Evolutionary conservation across 2,329 filamentous ascomycete species (phyloP).

Genomic region (Raffaelea deltoideospora): DNA sequence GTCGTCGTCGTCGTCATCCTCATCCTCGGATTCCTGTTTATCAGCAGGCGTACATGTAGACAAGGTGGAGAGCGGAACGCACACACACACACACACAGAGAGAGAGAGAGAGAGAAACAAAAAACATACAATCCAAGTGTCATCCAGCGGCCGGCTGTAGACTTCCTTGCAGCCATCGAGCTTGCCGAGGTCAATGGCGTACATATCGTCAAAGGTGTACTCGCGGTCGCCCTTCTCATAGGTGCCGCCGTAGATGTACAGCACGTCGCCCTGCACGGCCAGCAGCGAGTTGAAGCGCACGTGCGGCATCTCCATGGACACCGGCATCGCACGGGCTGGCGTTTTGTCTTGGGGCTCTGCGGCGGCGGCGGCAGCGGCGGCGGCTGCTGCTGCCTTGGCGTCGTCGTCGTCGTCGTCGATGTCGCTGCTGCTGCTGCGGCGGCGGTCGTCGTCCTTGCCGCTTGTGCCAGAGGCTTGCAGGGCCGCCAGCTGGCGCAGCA

Average conservation of each 20-base stretch:
- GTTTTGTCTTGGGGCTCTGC: conserved; percentile 40
- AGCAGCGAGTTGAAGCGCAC: conserved; percentile 82
- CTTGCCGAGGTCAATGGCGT: conserved; percentile 85
- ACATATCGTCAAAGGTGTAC: conserved; percentile 91
- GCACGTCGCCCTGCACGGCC: conserved; percentile 77
- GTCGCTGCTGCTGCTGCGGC: conserved; percentile 29
- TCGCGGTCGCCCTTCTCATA: conserved; percentile 92
- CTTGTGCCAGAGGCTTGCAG: conserved; percentile 41
- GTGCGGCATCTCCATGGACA: conserved; percentile 75
- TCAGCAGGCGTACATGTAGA: no score
- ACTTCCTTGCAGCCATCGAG: conserved; percentile 88
- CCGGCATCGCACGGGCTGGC: conserved; percentile 44
- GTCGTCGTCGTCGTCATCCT: conserved; percentile 45
- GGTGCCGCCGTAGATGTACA: conserved; percentile 91
- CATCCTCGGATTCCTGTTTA: conserved; percentile 39
- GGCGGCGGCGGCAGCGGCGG: conserved; percentile 34
- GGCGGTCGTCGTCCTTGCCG: neutral
- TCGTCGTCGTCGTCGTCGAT: conserved; percentile 31
- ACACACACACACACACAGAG: conserved; percentile 18
- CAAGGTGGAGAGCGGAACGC: no score
- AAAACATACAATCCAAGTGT: conserved; percentile 60
- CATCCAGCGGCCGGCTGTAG: conserved; percentile 60
- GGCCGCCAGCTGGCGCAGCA: conserved; percentile 73
- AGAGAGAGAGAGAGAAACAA: conserved; percentile 19
- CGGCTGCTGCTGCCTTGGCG: conserved; percentile 23